Evolutionary conservation across 441 rosid species (phyloP), one percentile per base, ranked within the genome.

Genomic region (Adansonia gregorii): DNA sequence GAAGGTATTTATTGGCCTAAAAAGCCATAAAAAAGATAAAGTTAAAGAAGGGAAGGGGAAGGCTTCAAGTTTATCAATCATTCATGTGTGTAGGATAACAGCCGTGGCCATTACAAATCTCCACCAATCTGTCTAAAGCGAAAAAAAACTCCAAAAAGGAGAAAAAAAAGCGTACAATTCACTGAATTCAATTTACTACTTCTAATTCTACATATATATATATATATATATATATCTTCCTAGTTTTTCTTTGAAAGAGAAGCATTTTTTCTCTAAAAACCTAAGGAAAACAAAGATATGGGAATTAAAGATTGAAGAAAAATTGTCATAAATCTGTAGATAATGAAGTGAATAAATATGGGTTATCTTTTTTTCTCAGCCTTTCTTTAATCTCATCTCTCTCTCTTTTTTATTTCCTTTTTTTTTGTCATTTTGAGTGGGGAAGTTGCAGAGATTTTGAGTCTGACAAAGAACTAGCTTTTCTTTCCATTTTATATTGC

Each of bases 371-470:
- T 86, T 88, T 86, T 86, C 80, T 74, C 61, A 74, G 67, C 71
- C 84, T 74, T 88, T 27, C 78, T 65, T 7, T 19, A 61, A 61
- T 27, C 43, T 27, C 71, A 65, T 54, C 79, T 82, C 85, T 78
- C 63, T 84, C 6, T 54, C 20, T 15, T 4, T n/a, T 15, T n/a
- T 15, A 81, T 87, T 80, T 73, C 74, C n/a, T 67, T 17, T 69
- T 35, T 74, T 79, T 78, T 83, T 83, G 69, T 74, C 84, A 80
- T 82, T 83, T 83, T 83, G 79, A 77, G 88, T n/a, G 77, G 4
- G 74, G 69, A 81, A 85, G 89, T 86, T 83, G 97, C 93, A 88
- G 92, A 89, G 93, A 86, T 82, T 79, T 82, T 78, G 79, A 84
- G 84, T 85, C 92, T 89, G 90, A 91, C 95, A 89, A 83, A 80